Evolutionary conservation across 371 early-diverging fungal genomes (phyloP).

Genomic region (Syncephalastrum sp.): DNA sequence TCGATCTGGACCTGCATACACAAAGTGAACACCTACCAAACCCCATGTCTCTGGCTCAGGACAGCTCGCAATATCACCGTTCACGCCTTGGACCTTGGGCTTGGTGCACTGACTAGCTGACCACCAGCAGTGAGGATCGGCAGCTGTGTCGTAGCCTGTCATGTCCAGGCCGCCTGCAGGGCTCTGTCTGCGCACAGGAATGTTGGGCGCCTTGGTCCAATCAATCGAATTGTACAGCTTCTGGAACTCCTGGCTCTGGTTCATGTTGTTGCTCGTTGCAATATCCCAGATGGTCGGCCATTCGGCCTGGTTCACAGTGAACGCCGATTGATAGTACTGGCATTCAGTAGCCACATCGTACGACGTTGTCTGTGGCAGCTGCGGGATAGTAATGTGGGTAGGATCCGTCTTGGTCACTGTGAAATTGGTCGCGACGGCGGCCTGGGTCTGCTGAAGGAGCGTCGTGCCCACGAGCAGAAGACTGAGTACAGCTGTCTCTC

Average conservation of each 20-base stretch:
- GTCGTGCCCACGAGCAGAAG: too few species aligned
- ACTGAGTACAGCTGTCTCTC: too few species aligned
- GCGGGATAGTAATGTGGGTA: conserved; percentile 24
- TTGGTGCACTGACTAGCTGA: conserved; percentile 38
- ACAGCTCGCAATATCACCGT: conserved; percentile 37
- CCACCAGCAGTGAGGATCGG: conserved; percentile 55
- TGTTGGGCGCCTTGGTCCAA: conserved; percentile 44
- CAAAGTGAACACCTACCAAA: conserved; percentile 26
- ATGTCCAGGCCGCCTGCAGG: conserved; percentile 32
- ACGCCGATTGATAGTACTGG: conserved; percentile 19
- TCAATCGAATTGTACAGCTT: conserved; percentile 45
- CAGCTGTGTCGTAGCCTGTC: conserved; percentile 30
- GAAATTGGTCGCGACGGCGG: conserved; percentile 18
- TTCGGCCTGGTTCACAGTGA: conserved; percentile 31
- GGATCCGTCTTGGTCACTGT: conserved; percentile 24
- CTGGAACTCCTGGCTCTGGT: conserved; percentile 38
- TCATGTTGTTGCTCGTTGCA: conserved; percentile 51
- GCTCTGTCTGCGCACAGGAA: conserved; percentile 26
- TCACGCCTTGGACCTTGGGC: conserved; percentile 33
- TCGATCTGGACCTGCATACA: conserved; percentile 1
- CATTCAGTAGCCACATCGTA: conserved; percentile 25
- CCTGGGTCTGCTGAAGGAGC: background rate
- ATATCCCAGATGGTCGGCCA: conserved; percentile 49
- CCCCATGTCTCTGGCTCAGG: conserved; percentile 47
- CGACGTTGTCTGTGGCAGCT: conserved; percentile 31